A percentile compares a stretch with the other conserved stretches of the same genome.
phyloP scores from a whole-genome alignment of 129 eudicot species.

The Tanacetum coccineum region DNA sequence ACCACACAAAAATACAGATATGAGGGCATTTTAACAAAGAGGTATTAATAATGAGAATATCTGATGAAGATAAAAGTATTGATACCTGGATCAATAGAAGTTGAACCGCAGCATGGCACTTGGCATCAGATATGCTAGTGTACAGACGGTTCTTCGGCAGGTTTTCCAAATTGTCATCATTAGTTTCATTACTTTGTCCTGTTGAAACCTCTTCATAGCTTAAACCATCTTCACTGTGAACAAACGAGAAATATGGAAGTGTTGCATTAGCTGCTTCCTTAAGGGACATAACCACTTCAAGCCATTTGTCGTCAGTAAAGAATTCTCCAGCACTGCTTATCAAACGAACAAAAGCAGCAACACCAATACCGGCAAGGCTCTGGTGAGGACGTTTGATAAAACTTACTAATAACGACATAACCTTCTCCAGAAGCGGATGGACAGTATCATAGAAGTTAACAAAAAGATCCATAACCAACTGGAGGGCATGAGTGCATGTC shows the following conservation, averaged over 20 bases:
- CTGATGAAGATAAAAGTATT: background rate
- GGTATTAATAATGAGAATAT: background rate
- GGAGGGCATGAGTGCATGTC: slow-evolving; percentile 95
- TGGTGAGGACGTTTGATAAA: slow-evolving; percentile 96
- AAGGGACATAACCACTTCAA: slow-evolving; percentile 73
- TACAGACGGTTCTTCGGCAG: slow-evolving; percentile 42
- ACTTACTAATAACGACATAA: slow-evolving; percentile 64
- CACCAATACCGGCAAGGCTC: slow-evolving; percentile 97
- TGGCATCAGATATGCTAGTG: slow-evolving; percentile 71
- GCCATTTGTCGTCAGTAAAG: slow-evolving; percentile 91
- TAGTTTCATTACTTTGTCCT: slow-evolving; percentile 29
- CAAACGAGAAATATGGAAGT: slow-evolving; percentile 71
- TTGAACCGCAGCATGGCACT: slow-evolving; percentile 88
- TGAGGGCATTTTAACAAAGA: background rate
- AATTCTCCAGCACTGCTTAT: slow-evolving; percentile 89
- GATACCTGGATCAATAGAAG: slow-evolving; percentile 86
- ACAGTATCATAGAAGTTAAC: slow-evolving; percentile 85
- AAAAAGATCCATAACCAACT: slow-evolving; percentile 89
- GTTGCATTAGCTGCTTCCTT: slow-evolving; percentile 76
- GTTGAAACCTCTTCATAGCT: slow-evolving; percentile 43
- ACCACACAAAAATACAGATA: background rate
- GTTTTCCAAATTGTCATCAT: slow-evolving; percentile 42
- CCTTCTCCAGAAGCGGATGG: slow-evolving; percentile 78
- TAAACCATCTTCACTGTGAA: slow-evolving; percentile 39
- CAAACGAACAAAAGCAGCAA: slow-evolving; percentile 94